Percentiles rank a stretch among this genome's conserved stretches.
These are phyloP conservation scores for Atractiella rhizophila DNA, from an alignment of 768 basidiomycete genomes.

Conservation along the genomic window DNA sequence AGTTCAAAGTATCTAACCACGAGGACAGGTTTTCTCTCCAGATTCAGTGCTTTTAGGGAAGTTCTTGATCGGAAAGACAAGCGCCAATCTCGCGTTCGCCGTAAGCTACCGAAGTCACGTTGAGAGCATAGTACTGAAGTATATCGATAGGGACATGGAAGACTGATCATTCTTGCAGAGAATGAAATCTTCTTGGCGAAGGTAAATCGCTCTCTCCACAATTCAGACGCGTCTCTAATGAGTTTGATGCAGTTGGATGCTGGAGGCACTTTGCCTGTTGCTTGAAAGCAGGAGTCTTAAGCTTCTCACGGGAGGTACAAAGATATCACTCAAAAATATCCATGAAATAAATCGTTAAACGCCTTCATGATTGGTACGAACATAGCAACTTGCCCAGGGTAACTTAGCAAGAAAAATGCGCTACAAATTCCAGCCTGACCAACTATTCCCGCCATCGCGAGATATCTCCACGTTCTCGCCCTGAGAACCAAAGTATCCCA, in stretches of 20 bases:
- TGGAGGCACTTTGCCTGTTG: too few species aligned
- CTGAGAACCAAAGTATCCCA: constrained; percentile 47
- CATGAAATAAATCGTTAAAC: too few species aligned
- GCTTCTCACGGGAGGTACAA: too few species aligned
- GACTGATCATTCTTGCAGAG: not conserved
- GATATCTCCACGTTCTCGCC: constrained; percentile 61
- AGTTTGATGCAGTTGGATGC: too few species aligned
- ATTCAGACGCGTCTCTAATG: too few species aligned
- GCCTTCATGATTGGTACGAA: too few species aligned
- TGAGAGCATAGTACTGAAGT: too few species aligned
- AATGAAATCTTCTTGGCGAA: not conserved
- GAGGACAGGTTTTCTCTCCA: not conserved
- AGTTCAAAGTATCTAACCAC: not conserved
- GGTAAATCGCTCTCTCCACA: too few species aligned
- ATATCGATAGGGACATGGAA: not conserved
- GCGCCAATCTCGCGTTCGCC: not conserved
- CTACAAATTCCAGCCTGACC: constrained; percentile 7
- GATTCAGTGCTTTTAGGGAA: not conserved
- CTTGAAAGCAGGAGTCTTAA: too few species aligned
- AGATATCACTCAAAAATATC: too few species aligned
- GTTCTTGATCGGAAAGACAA: not conserved
- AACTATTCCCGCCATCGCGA: constrained; percentile 24
- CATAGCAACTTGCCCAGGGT: too few species aligned
- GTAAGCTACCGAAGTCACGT: too few species aligned
- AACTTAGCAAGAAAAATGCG: not conserved